A percentile compares a stretch with the other conserved stretches of the same genome.
phyloP scores from a whole-genome alignment of 2,329 filamentous ascomycete species.

The Sporothrix phasma region DNA sequence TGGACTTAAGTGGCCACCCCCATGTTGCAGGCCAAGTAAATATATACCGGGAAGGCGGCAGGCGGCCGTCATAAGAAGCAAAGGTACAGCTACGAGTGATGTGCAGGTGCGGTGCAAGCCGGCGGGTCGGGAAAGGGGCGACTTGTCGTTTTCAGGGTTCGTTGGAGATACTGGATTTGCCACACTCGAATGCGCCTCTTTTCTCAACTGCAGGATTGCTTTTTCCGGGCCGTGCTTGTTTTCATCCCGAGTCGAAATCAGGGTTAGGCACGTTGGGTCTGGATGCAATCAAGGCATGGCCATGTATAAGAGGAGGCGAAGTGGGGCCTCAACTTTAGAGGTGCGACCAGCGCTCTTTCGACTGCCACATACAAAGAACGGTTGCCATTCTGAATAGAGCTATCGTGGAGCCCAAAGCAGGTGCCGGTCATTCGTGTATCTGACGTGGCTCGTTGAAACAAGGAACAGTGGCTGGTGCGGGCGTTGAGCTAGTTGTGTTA shows the following conservation, averaged over 20 bases:
- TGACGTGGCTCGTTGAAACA: background rate
- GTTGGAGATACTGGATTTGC: background rate
- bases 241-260: conserved; percentile 4
- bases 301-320: conserved; percentile 1
- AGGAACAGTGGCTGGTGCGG: conserved; percentile 4
- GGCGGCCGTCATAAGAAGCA: background rate
- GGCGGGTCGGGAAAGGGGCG: background rate
- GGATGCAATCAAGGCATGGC: conserved; percentile 3
- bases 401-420: background rate
- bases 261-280: background rate
- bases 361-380: background rate
- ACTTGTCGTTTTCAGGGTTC: background rate
- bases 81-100: background rate
- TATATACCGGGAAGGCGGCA: background rate
- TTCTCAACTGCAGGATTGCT: background rate
- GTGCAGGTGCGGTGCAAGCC: background rate
- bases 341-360: background rate
- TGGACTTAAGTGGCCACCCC: no score
- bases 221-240: background rate
- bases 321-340: background rate
- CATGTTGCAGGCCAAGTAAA: background rate
- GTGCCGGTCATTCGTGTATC: background rate
- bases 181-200: background rate
- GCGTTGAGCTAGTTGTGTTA: background rate
- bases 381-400: background rate